Percentiles rank a stretch among this genome's conserved stretches.
Evolutionary conservation across 306 rosid species (phyloP).

Genomic region (Rosa persica): DNA sequence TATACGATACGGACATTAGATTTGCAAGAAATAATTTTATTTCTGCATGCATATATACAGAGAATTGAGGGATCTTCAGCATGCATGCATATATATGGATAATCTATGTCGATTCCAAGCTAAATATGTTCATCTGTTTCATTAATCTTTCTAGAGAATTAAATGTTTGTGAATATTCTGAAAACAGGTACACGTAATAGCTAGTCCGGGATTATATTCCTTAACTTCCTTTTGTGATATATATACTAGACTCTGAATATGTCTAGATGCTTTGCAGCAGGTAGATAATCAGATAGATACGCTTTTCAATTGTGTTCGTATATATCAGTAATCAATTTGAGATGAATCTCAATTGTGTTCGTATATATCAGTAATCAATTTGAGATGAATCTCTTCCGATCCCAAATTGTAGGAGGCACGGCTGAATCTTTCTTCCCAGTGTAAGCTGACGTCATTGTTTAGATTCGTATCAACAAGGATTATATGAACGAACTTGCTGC

Average conservation of each 20-base stretch:
- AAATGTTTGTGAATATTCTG: not conserved
- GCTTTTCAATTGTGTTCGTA: not conserved
- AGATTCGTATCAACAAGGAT: not conserved
- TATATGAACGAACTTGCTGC: not conserved
- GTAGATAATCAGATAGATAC: not conserved
- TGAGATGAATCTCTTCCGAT: not conserved
- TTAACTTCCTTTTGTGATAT: not conserved
- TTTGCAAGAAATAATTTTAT: too few species aligned
- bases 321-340: not conserved
- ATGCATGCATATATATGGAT: not conserved
- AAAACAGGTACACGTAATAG: not conserved
- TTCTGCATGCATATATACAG: too few species aligned
- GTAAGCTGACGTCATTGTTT: not conserved
- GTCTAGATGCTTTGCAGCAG: not conserved
- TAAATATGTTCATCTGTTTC: not conserved
- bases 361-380: not conserved
- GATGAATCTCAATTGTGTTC: not conserved
- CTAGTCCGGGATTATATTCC: not conserved
- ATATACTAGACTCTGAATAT: not conserved
- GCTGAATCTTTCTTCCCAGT: not conserved
- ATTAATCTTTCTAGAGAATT: too few species aligned
- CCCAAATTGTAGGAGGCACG: not conserved
- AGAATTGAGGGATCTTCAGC: not conserved
- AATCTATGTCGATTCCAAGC: not conserved
- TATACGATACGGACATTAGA: not conserved